A percentile compares a stretch with the other conserved stretches of the same genome.
These are phyloP conservation scores for Trichopus zeylanicus DNA, from an alignment of 116 monocot genomes.

Conservation along the genomic window DNA sequence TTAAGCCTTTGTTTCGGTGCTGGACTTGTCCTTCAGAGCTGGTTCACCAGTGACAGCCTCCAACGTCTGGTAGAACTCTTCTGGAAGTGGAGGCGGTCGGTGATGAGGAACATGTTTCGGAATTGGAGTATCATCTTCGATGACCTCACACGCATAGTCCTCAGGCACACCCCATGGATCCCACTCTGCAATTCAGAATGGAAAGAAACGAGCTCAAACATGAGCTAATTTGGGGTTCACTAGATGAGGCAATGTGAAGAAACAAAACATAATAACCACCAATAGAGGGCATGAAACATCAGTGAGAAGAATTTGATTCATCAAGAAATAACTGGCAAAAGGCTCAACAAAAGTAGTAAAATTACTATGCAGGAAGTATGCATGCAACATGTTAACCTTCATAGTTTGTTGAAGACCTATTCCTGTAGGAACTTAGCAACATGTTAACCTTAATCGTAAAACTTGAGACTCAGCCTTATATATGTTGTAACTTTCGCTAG, in stretches of 20 bases:
- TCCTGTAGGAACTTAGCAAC: no score
- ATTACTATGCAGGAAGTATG: no score
- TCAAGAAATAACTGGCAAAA: no score
- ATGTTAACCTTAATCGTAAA: no score
- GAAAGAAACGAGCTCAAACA: neutral
- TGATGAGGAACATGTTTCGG: constrained; percentile 66
- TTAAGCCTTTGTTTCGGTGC: neutral
- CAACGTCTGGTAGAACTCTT: constrained; percentile 65
- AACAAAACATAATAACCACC: neutral
- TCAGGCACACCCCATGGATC: constrained; percentile 81
- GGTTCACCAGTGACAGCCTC: constrained; percentile 22
- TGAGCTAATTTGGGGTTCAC: no score
- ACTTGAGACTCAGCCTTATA: no score
- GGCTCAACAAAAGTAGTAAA: no score
- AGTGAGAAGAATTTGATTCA: no score
- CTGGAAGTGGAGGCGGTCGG: constrained; percentile 44
- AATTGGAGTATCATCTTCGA: constrained; percentile 58
- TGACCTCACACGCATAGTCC: constrained; percentile 67
- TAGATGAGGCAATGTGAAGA: neutral
- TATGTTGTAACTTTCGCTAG: no score
- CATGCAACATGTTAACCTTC: no score
- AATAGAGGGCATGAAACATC: no score
- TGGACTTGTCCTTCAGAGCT: neutral
- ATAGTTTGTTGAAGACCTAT: no score
- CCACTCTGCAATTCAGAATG: constrained; percentile 40